Evolutionary conservation across 768 basidiomycete species (phyloP), one percentile per base, ranked within the genome.

Genomic region (Pleurotus eryngii): DNA sequence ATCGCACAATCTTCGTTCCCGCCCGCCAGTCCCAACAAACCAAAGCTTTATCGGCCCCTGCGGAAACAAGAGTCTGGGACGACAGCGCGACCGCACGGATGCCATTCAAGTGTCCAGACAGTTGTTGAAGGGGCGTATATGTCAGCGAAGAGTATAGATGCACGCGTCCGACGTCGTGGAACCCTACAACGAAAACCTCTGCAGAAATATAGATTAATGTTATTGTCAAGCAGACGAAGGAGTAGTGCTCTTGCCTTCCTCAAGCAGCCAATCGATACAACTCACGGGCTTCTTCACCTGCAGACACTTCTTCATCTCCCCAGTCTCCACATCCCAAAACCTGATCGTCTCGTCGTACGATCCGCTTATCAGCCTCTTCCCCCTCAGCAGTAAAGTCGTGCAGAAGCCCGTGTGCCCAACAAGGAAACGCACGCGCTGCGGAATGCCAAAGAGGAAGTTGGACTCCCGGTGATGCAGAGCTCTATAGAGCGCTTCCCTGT

Each of bases 21-120:
- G 87, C 80, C 3, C 92, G 82, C 91, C 90, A 92, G 70, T 93
- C 90, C 91, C 90, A 95, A 63, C 89, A 91, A 12, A 95, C 92
- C 74, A 67, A 87, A 68, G 71, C 93, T 77, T 82, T 82, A 57
- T 82, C 81, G 4, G 78, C 80, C n/a, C 86, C 90, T 0, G 94
- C 94, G 1, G 90, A 92, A 26, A 95, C 92, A 14, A 95, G 84
- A 61, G 91, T 90, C 65, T 85, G 86, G 2, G 87, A 86, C 2
- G 90, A 91, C 26, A 96, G 79, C 0, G 92, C 91, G 20, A 95
- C 91, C 8, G 92, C 92, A 20, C 93, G 84, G 56, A 95, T 95
- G 5, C 92, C 92, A 57, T 95, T 94, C 40, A 93, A 74, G 68
- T 95, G 93, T 4, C 90, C 90, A 0, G 88, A 86, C 27, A 93